phyloP scores from a whole-genome alignment of 2,329 filamentous ascomycete species.

The Acrocalymma vagum region DNA sequence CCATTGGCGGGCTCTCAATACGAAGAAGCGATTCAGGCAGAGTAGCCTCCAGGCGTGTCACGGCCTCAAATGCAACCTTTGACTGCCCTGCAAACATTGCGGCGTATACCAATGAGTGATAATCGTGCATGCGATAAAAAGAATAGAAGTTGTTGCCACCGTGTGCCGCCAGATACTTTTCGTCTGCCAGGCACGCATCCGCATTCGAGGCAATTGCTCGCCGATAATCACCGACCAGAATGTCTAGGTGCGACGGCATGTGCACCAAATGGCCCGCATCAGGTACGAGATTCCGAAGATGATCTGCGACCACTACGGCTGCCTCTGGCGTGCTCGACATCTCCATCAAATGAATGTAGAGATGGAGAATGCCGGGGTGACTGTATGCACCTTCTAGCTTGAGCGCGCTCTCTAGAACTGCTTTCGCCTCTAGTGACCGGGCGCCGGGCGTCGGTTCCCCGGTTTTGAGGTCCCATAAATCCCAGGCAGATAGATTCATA shows the following conservation, averaged over 20 bases:
- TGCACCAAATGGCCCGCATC: constrained; percentile 76
- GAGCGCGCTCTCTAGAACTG: constrained; percentile 67
- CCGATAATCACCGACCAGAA: constrained; percentile 75
- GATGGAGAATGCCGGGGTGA: constrained; percentile 76
- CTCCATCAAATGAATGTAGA: constrained; percentile 82
- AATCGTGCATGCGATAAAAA: constrained; percentile 77
- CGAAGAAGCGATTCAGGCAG: constrained; percentile 71
- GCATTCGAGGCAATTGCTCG: constrained; percentile 72
- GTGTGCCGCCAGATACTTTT: constrained; percentile 67
- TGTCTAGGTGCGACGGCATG: constrained; percentile 81
- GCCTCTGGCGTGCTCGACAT: constrained; percentile 74
- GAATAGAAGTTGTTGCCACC: constrained; percentile 78
- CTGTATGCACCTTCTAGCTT: constrained; percentile 54
- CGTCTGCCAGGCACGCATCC: constrained; percentile 72
- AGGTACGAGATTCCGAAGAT: constrained; percentile 70
- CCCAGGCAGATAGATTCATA: constrained; percentile 73
- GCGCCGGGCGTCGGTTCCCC: constrained; percentile 65
- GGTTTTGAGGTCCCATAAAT: constrained; percentile 68
- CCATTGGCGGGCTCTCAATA: constrained; percentile 75
- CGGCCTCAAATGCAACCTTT: constrained; percentile 68
- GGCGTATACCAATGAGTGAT: constrained; percentile 78
- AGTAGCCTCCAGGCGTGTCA: constrained; percentile 65
- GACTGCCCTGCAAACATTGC: constrained; percentile 80
- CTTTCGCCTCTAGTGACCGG: constrained; percentile 66
- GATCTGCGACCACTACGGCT: constrained; percentile 68